Evolutionary conservation across 1,284 basidiomycete genomes (phyloP).

Genomic region (Sporisorium scitamineum): DNA sequence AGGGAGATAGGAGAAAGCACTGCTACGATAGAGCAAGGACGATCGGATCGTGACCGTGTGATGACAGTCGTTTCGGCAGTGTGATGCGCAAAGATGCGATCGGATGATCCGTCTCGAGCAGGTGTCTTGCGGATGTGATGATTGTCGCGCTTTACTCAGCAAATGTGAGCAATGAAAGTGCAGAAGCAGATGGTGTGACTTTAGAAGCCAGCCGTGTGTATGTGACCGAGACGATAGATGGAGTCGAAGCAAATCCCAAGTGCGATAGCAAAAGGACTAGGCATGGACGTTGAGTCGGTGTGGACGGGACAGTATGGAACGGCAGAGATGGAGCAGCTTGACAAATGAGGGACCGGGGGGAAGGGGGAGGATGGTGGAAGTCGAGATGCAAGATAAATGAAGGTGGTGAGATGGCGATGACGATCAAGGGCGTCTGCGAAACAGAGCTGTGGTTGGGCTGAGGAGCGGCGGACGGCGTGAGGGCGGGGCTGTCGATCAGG

Average conservation of each 20-base stretch:
- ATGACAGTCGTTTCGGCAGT: neutral
- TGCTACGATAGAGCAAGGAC: slow-evolving; percentile 1
- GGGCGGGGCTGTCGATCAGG: slow-evolving; percentile 7
- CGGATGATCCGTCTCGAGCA: slow-evolving; percentile 9
- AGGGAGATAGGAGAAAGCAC: neutral
- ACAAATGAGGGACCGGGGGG: neutral
- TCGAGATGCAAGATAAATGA: neutral
- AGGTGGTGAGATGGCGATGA: neutral
- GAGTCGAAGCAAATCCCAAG: neutral
- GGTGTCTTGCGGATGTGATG: neutral
- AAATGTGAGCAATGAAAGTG: neutral
- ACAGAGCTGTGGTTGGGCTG: slow-evolving; percentile 4
- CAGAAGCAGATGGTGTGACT: slow-evolving; percentile 6
- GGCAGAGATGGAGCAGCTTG: slow-evolving; percentile 7
- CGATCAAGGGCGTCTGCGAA: neutral
- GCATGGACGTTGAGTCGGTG: neutral
- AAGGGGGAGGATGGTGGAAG: neutral
- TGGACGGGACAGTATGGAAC: neutral
- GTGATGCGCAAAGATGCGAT: slow-evolving; percentile 2
- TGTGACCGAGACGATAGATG: slow-evolving; percentile 3
- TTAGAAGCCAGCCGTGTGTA: neutral
- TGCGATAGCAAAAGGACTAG: neutral
- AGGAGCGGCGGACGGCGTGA: neutral
- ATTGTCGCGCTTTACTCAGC: neutral
- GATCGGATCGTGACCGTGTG: neutral